Percentiles rank a stretch among this genome's conserved stretches.
phyloP scores from a whole-genome alignment of 495 filamentous ascomycete species.

The Cenococcum geophilum region DNA sequence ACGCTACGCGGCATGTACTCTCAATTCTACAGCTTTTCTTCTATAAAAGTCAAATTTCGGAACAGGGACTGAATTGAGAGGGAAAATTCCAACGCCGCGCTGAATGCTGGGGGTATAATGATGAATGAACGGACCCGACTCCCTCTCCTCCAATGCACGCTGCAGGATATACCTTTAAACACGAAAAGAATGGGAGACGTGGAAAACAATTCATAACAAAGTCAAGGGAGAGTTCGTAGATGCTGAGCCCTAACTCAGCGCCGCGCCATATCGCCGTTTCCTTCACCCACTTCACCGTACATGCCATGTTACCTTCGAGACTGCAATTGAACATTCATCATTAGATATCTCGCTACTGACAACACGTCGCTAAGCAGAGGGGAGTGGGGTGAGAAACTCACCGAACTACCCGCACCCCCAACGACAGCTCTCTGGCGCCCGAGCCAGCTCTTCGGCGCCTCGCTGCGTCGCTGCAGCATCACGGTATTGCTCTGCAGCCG shows the following conservation, averaged over 20 bases:
- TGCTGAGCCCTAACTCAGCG: no score
- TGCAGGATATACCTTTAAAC: not conserved
- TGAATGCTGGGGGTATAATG: conserved; percentile 9
- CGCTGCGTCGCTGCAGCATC: conserved; percentile 62
- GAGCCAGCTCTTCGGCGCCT: conserved; percentile 81
- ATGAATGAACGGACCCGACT: not conserved
- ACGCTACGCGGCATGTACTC: not conserved
- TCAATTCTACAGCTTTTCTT: not conserved
- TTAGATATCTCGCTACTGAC: not conserved
- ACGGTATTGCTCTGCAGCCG: conserved; percentile 86
- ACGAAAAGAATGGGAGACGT: not conserved
- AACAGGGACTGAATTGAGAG: not conserved
- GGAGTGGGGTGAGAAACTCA: not conserved
- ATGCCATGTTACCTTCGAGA: not conserved
- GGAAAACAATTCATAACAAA: no score
- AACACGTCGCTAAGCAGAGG: not conserved
- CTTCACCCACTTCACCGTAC: not conserved
- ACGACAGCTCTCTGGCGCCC: conserved; percentile 64
- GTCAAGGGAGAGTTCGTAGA: no score
- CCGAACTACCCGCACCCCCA: conserved; percentile 1
- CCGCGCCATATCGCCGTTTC: no score
- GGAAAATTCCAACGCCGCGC: conserved; percentile 2
- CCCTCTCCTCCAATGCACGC: not conserved
- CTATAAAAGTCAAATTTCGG: not conserved
- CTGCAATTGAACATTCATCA: not conserved